Percentiles rank a stretch among this genome's conserved stretches.
Evolutionary conservation across 495 filamentous ascomycete genomes (phyloP).

Genomic region (Lentithecium fluviatile): DNA sequence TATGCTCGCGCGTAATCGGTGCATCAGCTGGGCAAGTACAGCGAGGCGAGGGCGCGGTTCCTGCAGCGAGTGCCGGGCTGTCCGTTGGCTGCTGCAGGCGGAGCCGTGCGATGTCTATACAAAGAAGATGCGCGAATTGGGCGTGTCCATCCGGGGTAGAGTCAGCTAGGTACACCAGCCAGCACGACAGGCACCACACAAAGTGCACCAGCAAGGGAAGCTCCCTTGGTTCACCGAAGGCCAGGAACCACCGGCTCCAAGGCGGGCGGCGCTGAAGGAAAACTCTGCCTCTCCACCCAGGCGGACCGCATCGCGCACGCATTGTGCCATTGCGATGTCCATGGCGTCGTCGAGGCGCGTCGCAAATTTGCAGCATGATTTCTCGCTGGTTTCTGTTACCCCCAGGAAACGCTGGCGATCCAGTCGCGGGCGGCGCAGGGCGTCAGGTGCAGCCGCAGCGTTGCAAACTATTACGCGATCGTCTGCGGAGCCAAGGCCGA

Average conservation of each 20-base stretch:
- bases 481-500: conserved; percentile 11
- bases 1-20: not conserved
- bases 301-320: not conserved
- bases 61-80: not conserved
- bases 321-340: too few relatives aligned
- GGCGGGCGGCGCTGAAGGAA: too few relatives aligned
- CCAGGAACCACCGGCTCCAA: not conserved
- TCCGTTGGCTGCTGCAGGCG: too few relatives aligned
- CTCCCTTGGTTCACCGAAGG: conserved; percentile 20
- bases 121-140: not conserved
- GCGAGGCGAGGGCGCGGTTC: not conserved
- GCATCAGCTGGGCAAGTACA: not conserved
- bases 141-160: not conserved
- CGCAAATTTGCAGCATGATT: conserved; percentile 29
- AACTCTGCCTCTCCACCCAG: conserved; percentile 3
- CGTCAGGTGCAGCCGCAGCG: conserved; percentile 17
- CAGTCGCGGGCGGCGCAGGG: conserved; percentile 22
- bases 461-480: conserved; percentile 32
- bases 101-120: too few relatives aligned
- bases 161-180: not conserved
- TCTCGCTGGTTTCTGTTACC: conserved; percentile 30
- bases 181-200: too few relatives aligned
- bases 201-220: too few relatives aligned
- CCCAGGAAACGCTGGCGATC: conserved; percentile 35
- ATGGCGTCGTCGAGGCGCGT: conserved; percentile 15